Evolutionary conservation across 441 rosid genomes (phyloP).

Genomic region (Gossypium davidsonii): DNA sequence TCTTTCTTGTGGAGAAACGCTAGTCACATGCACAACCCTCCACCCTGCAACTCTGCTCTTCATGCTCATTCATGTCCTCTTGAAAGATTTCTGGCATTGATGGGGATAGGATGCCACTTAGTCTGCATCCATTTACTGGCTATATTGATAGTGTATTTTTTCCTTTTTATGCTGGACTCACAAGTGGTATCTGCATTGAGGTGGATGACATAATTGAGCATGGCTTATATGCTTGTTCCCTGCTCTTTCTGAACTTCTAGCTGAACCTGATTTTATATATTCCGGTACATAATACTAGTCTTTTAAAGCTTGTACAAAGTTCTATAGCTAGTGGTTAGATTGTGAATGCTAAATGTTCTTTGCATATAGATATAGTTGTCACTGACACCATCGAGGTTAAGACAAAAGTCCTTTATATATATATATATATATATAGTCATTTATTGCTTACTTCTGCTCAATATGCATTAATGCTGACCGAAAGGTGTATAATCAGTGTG

Average conservation of each 20-base stretch:
- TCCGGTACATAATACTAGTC: not conserved
- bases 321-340: not conserved
- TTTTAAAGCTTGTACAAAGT: not conserved
- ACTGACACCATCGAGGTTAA: not conserved
- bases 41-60: not conserved
- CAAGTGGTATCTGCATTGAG: not conserved
- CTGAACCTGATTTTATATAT: not conserved
- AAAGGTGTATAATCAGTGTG: not conserved
- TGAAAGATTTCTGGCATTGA: not conserved
- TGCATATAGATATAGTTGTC: not conserved
- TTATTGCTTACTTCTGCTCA: not conserved
- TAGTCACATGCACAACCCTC: not conserved
- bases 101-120: not conserved
- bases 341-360: not conserved
- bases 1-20: slow-evolving; percentile 4
- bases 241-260: not conserved
- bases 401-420: not conserved
- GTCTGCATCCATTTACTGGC: not conserved
- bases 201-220: not conserved
- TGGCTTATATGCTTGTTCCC: not conserved
- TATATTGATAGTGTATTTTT: too few relatives aligned
- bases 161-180: not conserved
- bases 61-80: not conserved
- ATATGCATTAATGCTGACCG: not conserved
- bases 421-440: not conserved